Percentiles rank a stretch among this genome's conserved stretches.
These are phyloP conservation scores for Proliferodiscus dingleyae DNA, from an alignment of 2,329 filamentous ascomycete species.

Conservation along the genomic window DNA sequence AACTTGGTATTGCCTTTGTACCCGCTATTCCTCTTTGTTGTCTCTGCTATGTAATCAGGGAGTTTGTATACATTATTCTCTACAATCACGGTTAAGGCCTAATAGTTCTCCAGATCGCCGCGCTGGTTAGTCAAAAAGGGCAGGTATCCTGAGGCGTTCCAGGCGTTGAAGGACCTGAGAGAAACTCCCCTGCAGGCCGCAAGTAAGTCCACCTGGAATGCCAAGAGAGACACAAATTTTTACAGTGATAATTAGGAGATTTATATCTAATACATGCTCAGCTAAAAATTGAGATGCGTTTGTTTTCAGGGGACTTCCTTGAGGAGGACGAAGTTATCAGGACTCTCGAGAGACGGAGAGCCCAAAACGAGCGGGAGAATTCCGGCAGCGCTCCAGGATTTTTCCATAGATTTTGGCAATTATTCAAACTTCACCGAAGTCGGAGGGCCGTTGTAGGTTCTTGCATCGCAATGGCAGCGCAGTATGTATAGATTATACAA, in stretches of 20 bases:
- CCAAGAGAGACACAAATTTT: not conserved
- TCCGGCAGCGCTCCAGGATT: not conserved
- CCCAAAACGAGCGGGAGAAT: no score
- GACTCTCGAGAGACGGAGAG: no score
- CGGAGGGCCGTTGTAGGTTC: conserved; percentile 51
- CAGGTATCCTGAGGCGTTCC: conserved; percentile 49
- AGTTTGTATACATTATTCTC: conserved; percentile 31
- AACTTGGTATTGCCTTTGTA: conserved; percentile 59
- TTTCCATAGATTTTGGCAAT: conserved; percentile 35
- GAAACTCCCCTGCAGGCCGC: not conserved
- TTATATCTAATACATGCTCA: not conserved
- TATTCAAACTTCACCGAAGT: conserved; percentile 41
- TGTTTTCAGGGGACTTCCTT: not conserved
- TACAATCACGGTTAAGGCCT: not conserved
- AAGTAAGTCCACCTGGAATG: not conserved
- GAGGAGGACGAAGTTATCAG: not conserved
- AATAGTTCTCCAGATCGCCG: conserved; percentile 43
- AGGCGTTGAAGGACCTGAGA: conserved; percentile 46
- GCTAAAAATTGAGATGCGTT: conserved; percentile 52
- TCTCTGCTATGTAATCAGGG: conserved; percentile 60
- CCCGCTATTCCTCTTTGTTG: conserved; percentile 50
- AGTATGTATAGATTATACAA: conserved; percentile 23
- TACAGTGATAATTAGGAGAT: no score
- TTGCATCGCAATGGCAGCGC: conserved; percentile 51
- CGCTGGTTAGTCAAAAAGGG: conserved; percentile 64